These are phyloP conservation scores for Phytophthora chlamydospora DNA, from an alignment of 352 stramenopile species.

Conservation along the genomic window DNA sequence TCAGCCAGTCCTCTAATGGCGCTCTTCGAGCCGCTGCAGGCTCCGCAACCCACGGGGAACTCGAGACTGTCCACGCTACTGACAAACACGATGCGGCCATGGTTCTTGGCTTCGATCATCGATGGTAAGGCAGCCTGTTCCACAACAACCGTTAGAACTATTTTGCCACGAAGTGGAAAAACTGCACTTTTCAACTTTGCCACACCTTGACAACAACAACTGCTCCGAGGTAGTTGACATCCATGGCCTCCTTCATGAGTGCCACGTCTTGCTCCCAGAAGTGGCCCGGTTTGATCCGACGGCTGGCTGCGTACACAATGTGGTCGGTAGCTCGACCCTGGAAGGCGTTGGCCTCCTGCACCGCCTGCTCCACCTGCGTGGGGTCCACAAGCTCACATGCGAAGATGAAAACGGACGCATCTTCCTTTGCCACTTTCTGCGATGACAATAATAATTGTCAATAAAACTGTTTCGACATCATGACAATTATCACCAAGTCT, in stretches of 20 bases:
- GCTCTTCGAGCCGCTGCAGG: slow-evolving; percentile 91
- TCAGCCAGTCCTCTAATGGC: slow-evolving; percentile 92
- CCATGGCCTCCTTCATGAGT: slow-evolving; percentile 50
- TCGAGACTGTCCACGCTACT: slow-evolving; percentile 54
- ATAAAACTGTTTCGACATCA: neutral
- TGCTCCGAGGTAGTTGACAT: slow-evolving; percentile 67
- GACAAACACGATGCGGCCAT: slow-evolving; percentile 63
- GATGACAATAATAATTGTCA: slow-evolving; percentile 7
- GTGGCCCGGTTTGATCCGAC: slow-evolving; percentile 38
- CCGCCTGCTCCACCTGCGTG: slow-evolving; percentile 38
- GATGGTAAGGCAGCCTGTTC: slow-evolving; percentile 44
- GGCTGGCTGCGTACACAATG: slow-evolving; percentile 54
- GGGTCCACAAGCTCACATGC: slow-evolving; percentile 50
- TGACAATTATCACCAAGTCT: neutral
- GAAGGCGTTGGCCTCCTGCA: slow-evolving; percentile 64
- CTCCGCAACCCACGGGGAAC: slow-evolving; percentile 86
- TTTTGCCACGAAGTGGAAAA: neutral
- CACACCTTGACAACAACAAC: slow-evolving; percentile 62
- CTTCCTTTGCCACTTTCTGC: slow-evolving; percentile 22
- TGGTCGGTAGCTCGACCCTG: slow-evolving; percentile 65
- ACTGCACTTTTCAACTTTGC: neutral
- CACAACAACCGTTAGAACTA: slow-evolving; percentile 13
- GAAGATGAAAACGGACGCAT: slow-evolving; percentile 40
- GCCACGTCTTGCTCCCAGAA: slow-evolving; percentile 63
- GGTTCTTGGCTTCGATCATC: slow-evolving; percentile 59